Base-by-base conservation (phyloP, 2,329 filamentous ascomycete species). In the Cordyceps javanica region DNA sequence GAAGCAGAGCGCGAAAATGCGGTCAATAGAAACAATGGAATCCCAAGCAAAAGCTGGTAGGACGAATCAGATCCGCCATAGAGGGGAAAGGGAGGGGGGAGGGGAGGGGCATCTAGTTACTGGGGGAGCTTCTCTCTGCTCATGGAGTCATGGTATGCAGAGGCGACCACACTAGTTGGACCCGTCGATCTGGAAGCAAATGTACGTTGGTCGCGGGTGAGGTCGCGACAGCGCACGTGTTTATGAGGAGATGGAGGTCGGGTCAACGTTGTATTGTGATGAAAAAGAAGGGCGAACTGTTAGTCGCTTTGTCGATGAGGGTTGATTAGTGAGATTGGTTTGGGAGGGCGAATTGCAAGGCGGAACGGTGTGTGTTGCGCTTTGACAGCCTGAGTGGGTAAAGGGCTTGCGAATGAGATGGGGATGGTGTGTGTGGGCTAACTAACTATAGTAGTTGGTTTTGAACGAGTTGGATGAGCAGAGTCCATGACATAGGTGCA, bases 1-100 rank as follows among this genome's bases (percentile, higher is more conserved):
- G 49, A 52, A 28, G 48, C 48, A 51, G 49, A 52, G 49, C 49
- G 49, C 49, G 49, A 52, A 52, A 52, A 36, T 52, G 49, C 49
- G 36, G 49, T 52, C 49, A 52, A 39, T 41, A 21, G 32, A 50
- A 50, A 28, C 46, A 8, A 38, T 50, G 46, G 46, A 34, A 25
- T 38, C 19, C 10, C 23, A 28, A 21, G 49, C 4, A 52, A 10
- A 42, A 5, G 1, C 30, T 19, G 7, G 30, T 10, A 21, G 5
- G 23, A 21, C 36, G 49, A 41, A 52, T 52, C 49, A 38, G 34
- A 21, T 13, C 21, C 21, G 16, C 23, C 7, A 13, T 25, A 41
- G 23, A 14, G 36, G 38, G 38, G 19, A 9, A 10, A 8, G 38
- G 21, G n/a, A 11, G 19, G n/a, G n/a, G 11, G 46, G 30, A n/a